Evolutionary conservation across 2,329 filamentous ascomycete genomes (phyloP).

Genomic region (Neonectria sp.): DNA sequence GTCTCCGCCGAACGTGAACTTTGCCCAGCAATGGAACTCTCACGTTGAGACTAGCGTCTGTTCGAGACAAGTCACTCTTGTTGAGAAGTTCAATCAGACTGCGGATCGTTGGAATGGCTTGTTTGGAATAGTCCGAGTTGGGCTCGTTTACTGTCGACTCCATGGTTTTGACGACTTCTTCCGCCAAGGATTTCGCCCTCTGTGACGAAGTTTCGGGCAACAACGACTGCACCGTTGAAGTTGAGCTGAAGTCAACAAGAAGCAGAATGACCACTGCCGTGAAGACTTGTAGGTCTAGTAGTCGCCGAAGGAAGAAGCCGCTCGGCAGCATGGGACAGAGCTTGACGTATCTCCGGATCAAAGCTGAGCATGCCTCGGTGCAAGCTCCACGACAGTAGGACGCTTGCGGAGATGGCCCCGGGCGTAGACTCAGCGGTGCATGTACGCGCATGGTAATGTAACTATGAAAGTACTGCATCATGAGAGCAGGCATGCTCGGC

Average conservation of each 20-base stretch:
- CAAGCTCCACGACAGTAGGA: background rate
- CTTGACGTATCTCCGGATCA: background rate
- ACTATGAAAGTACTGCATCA: background rate
- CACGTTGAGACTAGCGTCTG: background rate
- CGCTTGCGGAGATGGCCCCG: background rate
- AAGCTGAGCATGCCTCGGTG: background rate
- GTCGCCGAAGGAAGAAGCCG: background rate
- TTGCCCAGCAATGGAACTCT: slow-evolving; percentile 6
- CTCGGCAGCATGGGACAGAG: background rate
- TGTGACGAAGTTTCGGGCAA: background rate
- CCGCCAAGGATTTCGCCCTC: background rate
- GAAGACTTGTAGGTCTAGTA: background rate
- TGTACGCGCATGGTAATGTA: slow-evolving; percentile 9
- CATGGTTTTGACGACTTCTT: slow-evolving; percentile 2
- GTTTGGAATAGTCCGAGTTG: background rate
- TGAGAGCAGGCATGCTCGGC: background rate
- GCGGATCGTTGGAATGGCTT: slow-evolving; percentile 6
- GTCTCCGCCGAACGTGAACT: slow-evolving; percentile 5
- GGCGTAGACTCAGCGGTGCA: background rate
- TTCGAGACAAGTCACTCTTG: background rate
- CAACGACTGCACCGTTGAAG: background rate
- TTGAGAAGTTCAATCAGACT: background rate
- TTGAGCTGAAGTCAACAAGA: slow-evolving; percentile 2
- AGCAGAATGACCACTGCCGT: background rate
- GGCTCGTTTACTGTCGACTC: background rate